phyloP scores from a whole-genome alignment of 2,329 filamentous ascomycete genomes.

The Trichophyton mentagrophytes region DNA sequence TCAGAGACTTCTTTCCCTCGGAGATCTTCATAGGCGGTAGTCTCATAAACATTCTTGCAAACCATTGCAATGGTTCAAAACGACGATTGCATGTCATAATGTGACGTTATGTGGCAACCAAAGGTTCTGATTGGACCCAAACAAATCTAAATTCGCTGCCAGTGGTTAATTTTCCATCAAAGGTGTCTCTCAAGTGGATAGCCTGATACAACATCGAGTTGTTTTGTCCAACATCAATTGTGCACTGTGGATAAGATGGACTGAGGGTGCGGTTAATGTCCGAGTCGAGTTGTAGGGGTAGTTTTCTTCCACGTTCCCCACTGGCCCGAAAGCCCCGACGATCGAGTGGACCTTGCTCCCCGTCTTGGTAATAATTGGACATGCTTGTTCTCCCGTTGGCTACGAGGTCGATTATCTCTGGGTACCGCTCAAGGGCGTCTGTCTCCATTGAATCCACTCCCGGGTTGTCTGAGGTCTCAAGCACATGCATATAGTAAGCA shows the following conservation, averaged over 20 bases:
- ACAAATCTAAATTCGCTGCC: neutral
- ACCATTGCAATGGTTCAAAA: slow-evolving; percentile 1
- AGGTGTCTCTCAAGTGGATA: neutral
- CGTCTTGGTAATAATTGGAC: slow-evolving; percentile 3
- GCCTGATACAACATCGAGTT: neutral
- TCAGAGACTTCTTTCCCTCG: slow-evolving; percentile 1
- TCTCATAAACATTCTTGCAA: neutral
- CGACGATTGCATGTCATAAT: neutral
- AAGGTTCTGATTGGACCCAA: neutral
- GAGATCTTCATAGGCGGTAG: neutral
- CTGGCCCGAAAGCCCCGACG: slow-evolving; percentile 1
- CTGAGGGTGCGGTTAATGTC: slow-evolving; percentile 1
- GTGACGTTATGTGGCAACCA: slow-evolving; percentile 2
- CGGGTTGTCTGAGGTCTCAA: neutral
- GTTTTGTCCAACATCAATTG: neutral
- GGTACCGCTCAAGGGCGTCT: neutral
- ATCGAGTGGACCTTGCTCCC: neutral
- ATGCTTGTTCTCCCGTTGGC: neutral
- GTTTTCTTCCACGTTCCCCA: neutral
- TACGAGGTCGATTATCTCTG: neutral
- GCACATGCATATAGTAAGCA: neutral
- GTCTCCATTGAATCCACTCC: neutral
- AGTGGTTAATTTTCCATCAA: neutral
- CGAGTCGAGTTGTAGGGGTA: neutral
- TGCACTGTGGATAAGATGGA: neutral